phyloP scores from a whole-genome alignment of 2,329 filamentous ascomycete genomes.

The Purpureocillium lavendulum region DNA sequence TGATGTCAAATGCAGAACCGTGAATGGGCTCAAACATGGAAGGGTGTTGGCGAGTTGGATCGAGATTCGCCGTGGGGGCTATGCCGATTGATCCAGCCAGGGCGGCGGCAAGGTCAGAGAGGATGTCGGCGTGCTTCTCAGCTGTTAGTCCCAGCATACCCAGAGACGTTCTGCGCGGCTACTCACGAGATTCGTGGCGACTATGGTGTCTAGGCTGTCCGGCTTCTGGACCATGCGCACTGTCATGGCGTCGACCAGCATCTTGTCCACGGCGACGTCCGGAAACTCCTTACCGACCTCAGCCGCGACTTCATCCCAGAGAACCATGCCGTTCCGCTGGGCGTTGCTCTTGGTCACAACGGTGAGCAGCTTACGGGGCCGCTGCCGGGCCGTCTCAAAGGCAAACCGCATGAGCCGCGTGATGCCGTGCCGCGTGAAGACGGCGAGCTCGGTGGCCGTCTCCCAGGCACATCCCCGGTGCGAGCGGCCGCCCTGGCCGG shows the following conservation, averaged over 20 bases:
- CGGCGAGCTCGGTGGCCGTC: slow-evolving; percentile 50
- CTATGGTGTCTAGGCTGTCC: slow-evolving; percentile 52
- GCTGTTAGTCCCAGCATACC: too few species aligned
- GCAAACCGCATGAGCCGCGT: slow-evolving; percentile 56
- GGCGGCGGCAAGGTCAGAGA: slow-evolving; percentile 63
- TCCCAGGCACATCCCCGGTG: slow-evolving; percentile 53
- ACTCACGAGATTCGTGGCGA: slow-evolving; percentile 47
- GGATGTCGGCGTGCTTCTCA: slow-evolving; percentile 47
- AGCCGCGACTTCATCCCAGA: slow-evolving; percentile 55
- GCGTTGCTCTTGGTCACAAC: slow-evolving; percentile 62
- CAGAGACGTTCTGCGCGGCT: neutral
- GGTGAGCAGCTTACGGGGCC: slow-evolving; percentile 52
- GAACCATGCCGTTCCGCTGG: slow-evolving; percentile 58
- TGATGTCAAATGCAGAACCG: slow-evolving; percentile 65
- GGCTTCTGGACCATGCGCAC: slow-evolving; percentile 54
- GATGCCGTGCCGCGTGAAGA: slow-evolving; percentile 54
- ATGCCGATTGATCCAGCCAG: slow-evolving; percentile 66
- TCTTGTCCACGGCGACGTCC: slow-evolving; percentile 54
- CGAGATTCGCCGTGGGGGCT: slow-evolving; percentile 61
- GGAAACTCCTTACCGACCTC: slow-evolving; percentile 47
- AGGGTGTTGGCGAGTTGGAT: slow-evolving; percentile 43
- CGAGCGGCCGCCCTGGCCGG: slow-evolving; percentile 54
- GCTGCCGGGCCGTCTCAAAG: slow-evolving; percentile 50
- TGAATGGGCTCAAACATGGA: slow-evolving; percentile 61
- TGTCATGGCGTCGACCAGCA: slow-evolving; percentile 60